Percentiles rank a stretch among this genome's conserved stretches.
phyloP scores from a whole-genome alignment of 2,329 filamentous ascomycete species.

The Metarhizium album region DNA sequence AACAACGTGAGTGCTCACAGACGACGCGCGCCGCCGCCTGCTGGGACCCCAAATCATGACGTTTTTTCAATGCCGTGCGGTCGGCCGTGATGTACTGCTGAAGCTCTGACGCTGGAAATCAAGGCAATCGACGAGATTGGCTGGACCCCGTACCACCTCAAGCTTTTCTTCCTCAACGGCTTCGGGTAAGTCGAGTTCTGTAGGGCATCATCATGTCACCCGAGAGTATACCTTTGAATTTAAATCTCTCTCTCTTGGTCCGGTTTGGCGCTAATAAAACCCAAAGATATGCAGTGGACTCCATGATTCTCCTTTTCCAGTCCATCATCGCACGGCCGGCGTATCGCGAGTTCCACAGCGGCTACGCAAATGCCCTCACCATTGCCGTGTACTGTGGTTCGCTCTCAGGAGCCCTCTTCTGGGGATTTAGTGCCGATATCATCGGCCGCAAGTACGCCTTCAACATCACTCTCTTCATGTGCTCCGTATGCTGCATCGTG shows the following conservation, averaged over 20 bases:
- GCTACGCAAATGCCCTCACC: slow-evolving; percentile 46
- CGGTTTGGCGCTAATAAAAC: background rate
- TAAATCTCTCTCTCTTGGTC: background rate
- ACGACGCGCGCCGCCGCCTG: background rate
- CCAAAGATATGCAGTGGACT: slow-evolving; percentile 35
- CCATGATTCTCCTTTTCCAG: slow-evolving; percentile 42
- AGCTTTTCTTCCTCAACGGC: slow-evolving; percentile 51
- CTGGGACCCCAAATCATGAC: background rate
- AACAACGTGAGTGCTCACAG: slow-evolving; percentile 44
- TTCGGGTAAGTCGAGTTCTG: slow-evolving; percentile 31
- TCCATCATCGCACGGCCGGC: slow-evolving; percentile 50
- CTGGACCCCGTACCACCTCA: slow-evolving; percentile 47
- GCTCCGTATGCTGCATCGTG: slow-evolving; percentile 44
- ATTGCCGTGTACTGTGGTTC: slow-evolving; percentile 50
- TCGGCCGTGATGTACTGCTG: background rate
- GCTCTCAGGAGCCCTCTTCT: slow-evolving; percentile 51
- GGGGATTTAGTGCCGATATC: slow-evolving; percentile 57
- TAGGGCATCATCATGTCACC: background rate
- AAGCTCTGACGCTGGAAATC: background rate
- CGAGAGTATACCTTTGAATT: background rate
- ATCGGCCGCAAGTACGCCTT: slow-evolving; percentile 60
- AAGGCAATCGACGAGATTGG: slow-evolving; percentile 48
- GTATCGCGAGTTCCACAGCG: slow-evolving; percentile 46
- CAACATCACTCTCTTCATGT: slow-evolving; percentile 55
- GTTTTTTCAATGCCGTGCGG: background rate